Base-by-base conservation (phyloP, 805 yeast genomes). In the Saturnispora bothae region DNA sequence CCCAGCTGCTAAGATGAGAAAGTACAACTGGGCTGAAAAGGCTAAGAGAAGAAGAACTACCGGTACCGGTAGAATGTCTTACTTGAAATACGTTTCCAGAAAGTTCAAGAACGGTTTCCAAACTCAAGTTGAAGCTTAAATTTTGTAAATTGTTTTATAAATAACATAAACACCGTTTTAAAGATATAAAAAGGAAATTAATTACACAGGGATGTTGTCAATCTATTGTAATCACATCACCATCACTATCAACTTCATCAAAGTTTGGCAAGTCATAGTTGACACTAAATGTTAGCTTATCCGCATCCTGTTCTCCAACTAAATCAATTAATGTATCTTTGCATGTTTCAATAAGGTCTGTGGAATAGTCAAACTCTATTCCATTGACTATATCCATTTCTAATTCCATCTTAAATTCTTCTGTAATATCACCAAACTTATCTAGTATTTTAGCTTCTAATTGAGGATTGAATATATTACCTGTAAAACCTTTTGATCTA, bases 41-140 rank as follows among this genome's bases (percentile, higher is more conserved):
- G 95, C 96, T 65, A 84, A 88, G 82, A 86, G 98, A 85, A 86
- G 98, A 84, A 82, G 83, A 71, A 92, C 98, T 57, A 88, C 96
- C 59, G 98, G 98, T 78, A 79, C 97, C 68, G 98, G 98, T 73
- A 94, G 98, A 76, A 84, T 85, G 94, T 76, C 88, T 69, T 77
- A 89, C 86, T 79, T 92, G 71, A 92, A 89, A 78, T 80, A 78
- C 71, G 95, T 92, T 60, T 72, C 92, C 58, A 88, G 97, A 80
- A 84, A 86, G 77, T 89, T 89, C 83, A 84, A 88, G 83, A 89
- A 89, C 80, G 94, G 86, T 68, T 92, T 92, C 96, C 96, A 84
- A 71, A 66, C 95, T 60, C 56, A 54, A 47, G 54, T 44, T 30
- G 34, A 39, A 34, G 42, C 39, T 39, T 39, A 39, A 39, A 30